Evolutionary conservation across 2,329 filamentous ascomycete species (phyloP), one percentile per base, ranked within the genome.

Genomic region (Graphiopsis chlorocephala): DNA sequence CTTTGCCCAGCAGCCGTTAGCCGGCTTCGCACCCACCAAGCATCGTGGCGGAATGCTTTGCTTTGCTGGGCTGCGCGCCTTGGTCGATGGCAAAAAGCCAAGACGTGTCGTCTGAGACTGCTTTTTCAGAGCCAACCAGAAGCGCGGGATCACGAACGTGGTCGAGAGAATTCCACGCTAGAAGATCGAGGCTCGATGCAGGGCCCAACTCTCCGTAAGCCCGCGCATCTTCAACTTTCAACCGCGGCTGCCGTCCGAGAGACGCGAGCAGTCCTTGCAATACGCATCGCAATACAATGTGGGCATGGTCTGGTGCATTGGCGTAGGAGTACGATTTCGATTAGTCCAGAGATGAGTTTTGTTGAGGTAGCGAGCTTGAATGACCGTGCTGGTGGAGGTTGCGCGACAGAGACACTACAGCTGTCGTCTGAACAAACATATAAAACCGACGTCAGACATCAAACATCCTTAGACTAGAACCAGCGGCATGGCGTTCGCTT

Each of bases 171-270:
- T 23, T 29, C 38, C 12, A 7, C 57, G 38, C 57, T 60, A 60
- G 57, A 26, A 45, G 57, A 45, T 56, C 53, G 29, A 31, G 53
- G 33, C 23, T 31, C 31, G 31, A 59, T 26, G 59, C 59, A 61
- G 59, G 59, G 59, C 31, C 12, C 59, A 53, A 38, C 59, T 61
- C 45, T 53, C 57, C 59, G 47, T 31, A 61, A 53, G 47, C 47
- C 45, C 58, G 31, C 29, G 28, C 47, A 15, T 48, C 59, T 14
- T 38, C 59, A 25, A 20, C 38, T 33, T 31, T 15, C 57, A n/a
- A 42, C 57, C 57, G 35, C 57, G 57, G 57, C 42, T 50, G 26
- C 12, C 25, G 28, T 11, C 50, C 3, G 50, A 53, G 25, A 28
- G 48, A 26, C 48, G 14, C 25, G 50, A 53, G 26, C 50, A 29